Conservation (phyloP, 805 yeast species). For the Lipomyces sp. region DNA sequence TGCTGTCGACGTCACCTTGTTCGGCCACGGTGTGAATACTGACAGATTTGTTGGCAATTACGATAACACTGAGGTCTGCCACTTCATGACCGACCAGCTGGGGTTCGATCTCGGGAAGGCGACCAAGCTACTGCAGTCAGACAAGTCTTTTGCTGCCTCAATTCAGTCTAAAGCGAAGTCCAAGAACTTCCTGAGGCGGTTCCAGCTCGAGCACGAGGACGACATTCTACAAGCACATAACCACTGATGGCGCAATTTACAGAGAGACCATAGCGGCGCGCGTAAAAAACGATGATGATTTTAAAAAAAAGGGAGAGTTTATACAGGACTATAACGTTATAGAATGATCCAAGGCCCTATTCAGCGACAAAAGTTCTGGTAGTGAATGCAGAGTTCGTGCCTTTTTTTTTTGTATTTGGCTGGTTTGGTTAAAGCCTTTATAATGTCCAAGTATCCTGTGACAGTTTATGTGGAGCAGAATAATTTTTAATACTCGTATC, state of each 20-base stretch:
- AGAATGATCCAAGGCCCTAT: not conserved
- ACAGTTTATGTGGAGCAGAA: not conserved
- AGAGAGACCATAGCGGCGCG: not conserved
- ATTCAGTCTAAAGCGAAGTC: conserved; percentile 27
- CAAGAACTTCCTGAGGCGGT: conserved; percentile 21
- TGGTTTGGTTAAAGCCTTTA: not conserved
- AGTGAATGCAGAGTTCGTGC: not conserved
- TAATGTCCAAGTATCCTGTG: not conserved
- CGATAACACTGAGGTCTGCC: conserved; percentile 86
- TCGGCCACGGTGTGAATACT: conserved; percentile 70
- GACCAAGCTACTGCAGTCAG: conserved; percentile 40
- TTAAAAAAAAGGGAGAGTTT: not conserved
- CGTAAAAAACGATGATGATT: not conserved
- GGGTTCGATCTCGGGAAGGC: conserved; percentile 44
- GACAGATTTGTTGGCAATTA: conserved; percentile 72
- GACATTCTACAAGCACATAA: conserved; percentile 29
- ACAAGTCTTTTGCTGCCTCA: conserved; percentile 29
- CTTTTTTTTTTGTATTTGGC: not conserved
- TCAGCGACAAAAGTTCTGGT: not conserved
- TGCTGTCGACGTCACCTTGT: conserved; percentile 93
- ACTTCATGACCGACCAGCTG: conserved; percentile 63
- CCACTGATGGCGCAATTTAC: conserved; percentile 9
- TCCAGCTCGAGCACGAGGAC: conserved; percentile 29
- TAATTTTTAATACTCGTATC: not conserved
- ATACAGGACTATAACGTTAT: not conserved